phyloP scores from a whole-genome alignment of 371 early-diverging fungal genomes.

The Mortierella sp. region DNA sequence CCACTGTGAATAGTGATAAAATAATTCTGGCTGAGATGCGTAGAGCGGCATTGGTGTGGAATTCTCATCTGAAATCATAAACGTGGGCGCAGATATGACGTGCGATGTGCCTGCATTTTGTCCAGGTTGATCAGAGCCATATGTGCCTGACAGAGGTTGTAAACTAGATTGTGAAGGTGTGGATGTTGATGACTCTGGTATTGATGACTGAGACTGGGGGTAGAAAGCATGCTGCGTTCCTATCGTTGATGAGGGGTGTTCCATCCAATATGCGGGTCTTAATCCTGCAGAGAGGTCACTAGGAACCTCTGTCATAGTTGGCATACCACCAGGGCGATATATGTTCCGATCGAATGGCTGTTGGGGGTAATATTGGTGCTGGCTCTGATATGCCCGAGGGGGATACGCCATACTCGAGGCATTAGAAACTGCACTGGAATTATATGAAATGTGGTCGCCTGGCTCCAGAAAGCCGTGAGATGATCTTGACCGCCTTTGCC shows the following conservation, averaged over 20 bases:
- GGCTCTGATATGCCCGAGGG: constrained; percentile 17
- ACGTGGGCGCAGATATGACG: constrained; percentile 5
- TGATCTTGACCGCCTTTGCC: neutral
- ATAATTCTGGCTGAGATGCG: neutral
- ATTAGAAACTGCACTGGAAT: neutral
- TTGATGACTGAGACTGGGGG: constrained; percentile 12
- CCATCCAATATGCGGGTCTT: constrained; percentile 3
- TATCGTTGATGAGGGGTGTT: constrained; percentile 3
- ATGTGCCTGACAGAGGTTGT: constrained; percentile 6
- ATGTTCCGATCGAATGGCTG: neutral
- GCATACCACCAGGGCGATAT: neutral
- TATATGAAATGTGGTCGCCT: neutral
- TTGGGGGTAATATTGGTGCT: neutral
- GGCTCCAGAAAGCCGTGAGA: neutral
- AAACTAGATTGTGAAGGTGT: neutral
- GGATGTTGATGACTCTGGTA: constrained; percentile 1
- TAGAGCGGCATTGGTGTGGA: constrained; percentile 10
- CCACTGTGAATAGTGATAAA: constrained; percentile 22
- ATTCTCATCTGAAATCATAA: constrained; percentile 20
- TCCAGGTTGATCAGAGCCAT: neutral
- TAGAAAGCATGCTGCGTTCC: neutral
- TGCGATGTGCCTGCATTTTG: neutral
- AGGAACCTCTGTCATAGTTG: constrained; percentile 17
- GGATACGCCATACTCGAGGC: constrained; percentile 16
- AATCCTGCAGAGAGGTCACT: constrained; percentile 1